A percentile compares a stretch with the other conserved stretches of the same genome.
Evolutionary conservation across 2,329 filamentous ascomycete species (phyloP).

Genomic region (Paecilomyces variotii): DNA sequence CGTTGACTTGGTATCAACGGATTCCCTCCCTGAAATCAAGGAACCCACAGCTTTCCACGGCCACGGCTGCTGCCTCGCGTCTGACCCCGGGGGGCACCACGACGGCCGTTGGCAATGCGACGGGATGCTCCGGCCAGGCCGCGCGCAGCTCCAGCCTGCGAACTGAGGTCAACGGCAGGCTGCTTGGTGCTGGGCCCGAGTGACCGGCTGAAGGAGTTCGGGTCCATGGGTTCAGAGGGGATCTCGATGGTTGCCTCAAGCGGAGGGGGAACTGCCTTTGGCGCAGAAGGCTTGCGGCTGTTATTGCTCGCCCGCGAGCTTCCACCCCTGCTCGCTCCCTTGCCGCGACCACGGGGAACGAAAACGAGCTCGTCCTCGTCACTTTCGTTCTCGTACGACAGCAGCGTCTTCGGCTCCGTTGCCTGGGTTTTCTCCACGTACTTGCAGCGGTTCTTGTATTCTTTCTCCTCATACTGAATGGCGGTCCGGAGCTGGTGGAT

Average conservation of each 20-base stretch:
- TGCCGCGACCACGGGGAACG: conserved; percentile 34
- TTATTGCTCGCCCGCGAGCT: conserved; percentile 15
- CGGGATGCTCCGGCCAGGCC: conserved; percentile 27
- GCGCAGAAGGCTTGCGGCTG: conserved; percentile 22
- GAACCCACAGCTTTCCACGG: conserved; percentile 38
- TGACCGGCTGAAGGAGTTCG: conserved; percentile 40
- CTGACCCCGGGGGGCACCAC: conserved; percentile 24
- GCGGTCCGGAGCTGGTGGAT: conserved; percentile 41
- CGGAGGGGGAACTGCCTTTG: conserved; percentile 14
- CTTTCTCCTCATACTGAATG: conserved; percentile 39
- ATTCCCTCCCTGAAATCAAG: conserved; percentile 22
- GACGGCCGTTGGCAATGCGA: conserved; percentile 21
- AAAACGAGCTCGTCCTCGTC: conserved; percentile 43
- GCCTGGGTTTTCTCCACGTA: conserved; percentile 37
- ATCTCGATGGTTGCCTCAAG: conserved; percentile 32
- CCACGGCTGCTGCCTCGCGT: conserved; percentile 30
- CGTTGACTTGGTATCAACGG: neutral
- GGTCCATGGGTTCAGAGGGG: conserved; percentile 40
- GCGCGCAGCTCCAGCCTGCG: conserved; percentile 25
- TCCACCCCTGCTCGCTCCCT: conserved; percentile 20
- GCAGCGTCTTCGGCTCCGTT: conserved; percentile 34
- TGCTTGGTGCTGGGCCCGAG: conserved; percentile 22
- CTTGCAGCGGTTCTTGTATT: conserved; percentile 38
- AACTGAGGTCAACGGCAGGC: conserved; percentile 22
- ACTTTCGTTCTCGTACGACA: conserved; percentile 41